phyloP scores from a whole-genome alignment of 805 yeast species.

The Zygoascus bituminiphila region DNA sequence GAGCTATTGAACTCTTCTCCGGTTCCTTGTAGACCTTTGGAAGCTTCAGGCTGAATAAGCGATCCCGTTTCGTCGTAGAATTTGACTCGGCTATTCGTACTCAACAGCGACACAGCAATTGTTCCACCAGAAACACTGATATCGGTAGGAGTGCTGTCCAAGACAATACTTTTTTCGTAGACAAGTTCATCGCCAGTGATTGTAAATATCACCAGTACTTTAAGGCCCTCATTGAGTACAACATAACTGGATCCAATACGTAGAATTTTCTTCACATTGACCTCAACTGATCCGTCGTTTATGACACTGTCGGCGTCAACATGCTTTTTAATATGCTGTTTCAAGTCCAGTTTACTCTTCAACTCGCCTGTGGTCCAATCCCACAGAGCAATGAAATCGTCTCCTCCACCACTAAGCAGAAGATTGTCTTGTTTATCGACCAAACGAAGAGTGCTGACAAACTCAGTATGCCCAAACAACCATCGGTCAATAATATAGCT shows the following conservation, averaged over 20 bases:
- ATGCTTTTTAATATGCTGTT: not conserved
- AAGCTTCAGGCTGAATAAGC: not conserved
- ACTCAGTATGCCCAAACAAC: conserved; percentile 81
- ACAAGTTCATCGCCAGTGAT: not conserved
- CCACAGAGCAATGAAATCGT: conserved; percentile 66
- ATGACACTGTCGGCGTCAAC: not conserved
- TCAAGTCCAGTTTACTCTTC: not conserved
- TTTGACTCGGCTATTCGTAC: not conserved
- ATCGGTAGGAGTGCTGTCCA: not conserved
- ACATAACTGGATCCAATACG: not conserved
- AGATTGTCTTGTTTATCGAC: conserved; percentile 43
- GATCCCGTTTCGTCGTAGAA: not conserved
- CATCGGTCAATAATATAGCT: conserved; percentile 71
- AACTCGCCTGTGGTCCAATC: conserved; percentile 53
- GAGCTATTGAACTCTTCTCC: not conserved
- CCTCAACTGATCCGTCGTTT: not conserved
- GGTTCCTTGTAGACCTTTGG: not conserved
- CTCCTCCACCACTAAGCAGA: conserved; percentile 89
- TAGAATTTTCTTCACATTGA: not conserved
- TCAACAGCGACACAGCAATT: not conserved
- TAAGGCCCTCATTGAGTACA: not conserved
- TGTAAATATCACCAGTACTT: not conserved
- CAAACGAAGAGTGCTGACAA: conserved; percentile 57
- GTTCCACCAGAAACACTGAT: not conserved
- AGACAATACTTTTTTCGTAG: not conserved